Evolutionary conservation across 805 yeast species (phyloP).

Genomic region (Grigorovia transvaalensis): DNA sequence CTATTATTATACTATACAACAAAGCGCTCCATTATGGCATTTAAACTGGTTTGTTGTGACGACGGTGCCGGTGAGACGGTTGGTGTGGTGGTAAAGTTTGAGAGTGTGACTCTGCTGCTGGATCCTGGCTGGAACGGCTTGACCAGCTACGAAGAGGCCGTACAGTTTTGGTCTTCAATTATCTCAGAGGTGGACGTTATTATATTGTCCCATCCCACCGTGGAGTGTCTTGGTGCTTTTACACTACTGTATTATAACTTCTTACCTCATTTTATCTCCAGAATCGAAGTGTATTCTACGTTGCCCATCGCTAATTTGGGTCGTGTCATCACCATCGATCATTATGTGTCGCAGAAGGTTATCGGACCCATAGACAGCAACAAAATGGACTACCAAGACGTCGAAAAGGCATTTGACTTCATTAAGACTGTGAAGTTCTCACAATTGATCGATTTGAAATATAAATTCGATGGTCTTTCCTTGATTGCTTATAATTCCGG

Average conservation of each 20-base stretch:
- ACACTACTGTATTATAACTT: constrained; percentile 51
- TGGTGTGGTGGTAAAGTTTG: constrained; percentile 49
- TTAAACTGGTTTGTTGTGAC: constrained; percentile 18
- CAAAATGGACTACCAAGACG: constrained; percentile 53
- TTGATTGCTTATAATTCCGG: constrained; percentile 87
- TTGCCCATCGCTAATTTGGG: constrained; percentile 86
- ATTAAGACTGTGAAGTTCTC: constrained; percentile 63
- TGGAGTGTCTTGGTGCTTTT: constrained; percentile 71
- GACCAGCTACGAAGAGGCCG: constrained; percentile 26
- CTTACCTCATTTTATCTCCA: constrained; percentile 42
- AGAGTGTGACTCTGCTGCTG: constrained; percentile 46
- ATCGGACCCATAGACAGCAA: constrained; percentile 60
- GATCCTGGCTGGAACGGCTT: constrained; percentile 72
- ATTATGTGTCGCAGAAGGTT: constrained; percentile 61
- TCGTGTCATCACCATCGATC: constrained; percentile 73
- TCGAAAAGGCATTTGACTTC: constrained; percentile 71
- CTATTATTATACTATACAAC: neutral
- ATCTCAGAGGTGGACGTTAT: constrained; percentile 51
- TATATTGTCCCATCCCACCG: constrained; percentile 78
- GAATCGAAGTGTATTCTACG: constrained; percentile 75
- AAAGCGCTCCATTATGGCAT: constrained; percentile 12
- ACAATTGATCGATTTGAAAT: constrained; percentile 58
- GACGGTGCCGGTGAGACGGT: constrained; percentile 21
- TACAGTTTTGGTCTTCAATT: constrained; percentile 32
- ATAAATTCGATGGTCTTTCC: constrained; percentile 46